These are phyloP conservation scores for Zygosaccharomyces kombuchaensis DNA, from an alignment of 805 yeast genomes.

Conservation along the genomic window DNA sequence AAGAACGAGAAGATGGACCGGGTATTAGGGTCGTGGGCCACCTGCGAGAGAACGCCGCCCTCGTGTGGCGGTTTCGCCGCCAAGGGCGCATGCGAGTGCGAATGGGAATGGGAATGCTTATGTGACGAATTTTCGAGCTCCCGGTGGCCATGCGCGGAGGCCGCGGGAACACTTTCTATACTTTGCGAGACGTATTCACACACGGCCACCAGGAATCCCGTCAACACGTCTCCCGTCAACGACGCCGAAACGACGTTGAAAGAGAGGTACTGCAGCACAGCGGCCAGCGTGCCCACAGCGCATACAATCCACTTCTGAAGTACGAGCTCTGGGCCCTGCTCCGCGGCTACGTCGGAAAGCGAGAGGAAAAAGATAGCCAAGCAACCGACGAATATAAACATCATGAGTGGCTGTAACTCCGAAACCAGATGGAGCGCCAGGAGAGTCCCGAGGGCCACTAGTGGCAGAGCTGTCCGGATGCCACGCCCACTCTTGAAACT, in stretches of 20 bases:
- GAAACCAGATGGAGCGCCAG: constrained; percentile 6
- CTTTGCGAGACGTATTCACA: constrained; percentile 1
- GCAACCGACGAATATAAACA: constrained; percentile 32
- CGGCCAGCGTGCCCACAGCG: constrained; percentile 31
- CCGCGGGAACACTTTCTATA: constrained; percentile 4
- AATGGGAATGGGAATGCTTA: constrained; percentile 3
- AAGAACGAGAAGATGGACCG: constrained; percentile 84
- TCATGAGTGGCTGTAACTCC: constrained; percentile 26
- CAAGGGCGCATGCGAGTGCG: constrained; percentile 11
- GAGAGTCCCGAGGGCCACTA: constrained; percentile 5
- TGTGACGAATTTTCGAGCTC: background rate
- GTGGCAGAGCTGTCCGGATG: background rate
- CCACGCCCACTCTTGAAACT: background rate
- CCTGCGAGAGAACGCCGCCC: constrained; percentile 28
- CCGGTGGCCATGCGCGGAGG: background rate
- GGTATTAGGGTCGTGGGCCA: constrained; percentile 60
- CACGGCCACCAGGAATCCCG: constrained; percentile 1
- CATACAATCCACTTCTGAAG: constrained; percentile 22
- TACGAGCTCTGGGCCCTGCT: constrained; percentile 7
- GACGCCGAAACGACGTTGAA: constrained; percentile 24
- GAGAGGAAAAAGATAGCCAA: constrained; percentile 25
- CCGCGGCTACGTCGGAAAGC: constrained; percentile 22
- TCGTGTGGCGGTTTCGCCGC: background rate
- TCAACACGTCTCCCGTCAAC: constrained; percentile 13
- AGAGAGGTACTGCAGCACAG: constrained; percentile 36